Evolutionary conservation across 2,329 filamentous ascomycete species (phyloP).

Genomic region (Penicillium italicum): DNA sequence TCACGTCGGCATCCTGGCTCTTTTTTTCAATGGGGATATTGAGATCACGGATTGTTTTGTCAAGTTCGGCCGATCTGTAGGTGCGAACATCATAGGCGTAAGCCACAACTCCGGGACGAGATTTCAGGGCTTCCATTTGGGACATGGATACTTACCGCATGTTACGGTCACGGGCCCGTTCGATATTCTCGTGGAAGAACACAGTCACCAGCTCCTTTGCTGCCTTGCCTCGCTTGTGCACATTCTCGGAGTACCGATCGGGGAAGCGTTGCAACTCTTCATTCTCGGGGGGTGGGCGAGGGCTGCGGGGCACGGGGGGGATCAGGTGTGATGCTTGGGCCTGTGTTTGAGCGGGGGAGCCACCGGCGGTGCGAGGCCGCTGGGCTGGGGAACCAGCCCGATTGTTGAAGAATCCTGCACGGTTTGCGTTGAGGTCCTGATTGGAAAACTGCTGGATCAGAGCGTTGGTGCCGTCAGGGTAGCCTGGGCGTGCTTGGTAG

Average conservation of each 20-base stretch:
- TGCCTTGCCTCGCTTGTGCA: slow-evolving; percentile 67
- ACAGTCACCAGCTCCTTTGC: slow-evolving; percentile 64
- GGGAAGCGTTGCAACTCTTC: slow-evolving; percentile 74
- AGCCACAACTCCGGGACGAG: background rate
- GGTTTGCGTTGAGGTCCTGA: slow-evolving; percentile 78
- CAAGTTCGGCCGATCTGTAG: slow-evolving; percentile 81
- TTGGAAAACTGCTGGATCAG: slow-evolving; percentile 95
- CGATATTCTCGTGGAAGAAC: slow-evolving; percentile 98
- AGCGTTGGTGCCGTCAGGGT: slow-evolving; percentile 78
- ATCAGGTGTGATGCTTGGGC: slow-evolving; percentile 65
- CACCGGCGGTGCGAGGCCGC: slow-evolving; percentile 75
- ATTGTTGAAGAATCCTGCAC: slow-evolving; percentile 63
- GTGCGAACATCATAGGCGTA: background rate
- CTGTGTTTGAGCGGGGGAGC: slow-evolving; percentile 54
- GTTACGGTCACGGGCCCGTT: slow-evolving; percentile 90
- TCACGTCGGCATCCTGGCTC: slow-evolving; percentile 77
- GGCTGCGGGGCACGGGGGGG: slow-evolving; percentile 60
- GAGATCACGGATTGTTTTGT: slow-evolving; percentile 76
- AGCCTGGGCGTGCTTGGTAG: slow-evolving; percentile 51
- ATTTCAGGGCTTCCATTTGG: background rate
- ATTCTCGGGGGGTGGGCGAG: slow-evolving; percentile 56
- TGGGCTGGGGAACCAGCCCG: slow-evolving; percentile 67
- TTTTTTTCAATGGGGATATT: slow-evolving; percentile 71
- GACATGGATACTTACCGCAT: slow-evolving; percentile 62
- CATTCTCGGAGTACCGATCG: slow-evolving; percentile 82